Evolutionary conservation across 345 rosid species (phyloP), one percentile per base, ranked within the genome.

Genomic region (Populus alba): DNA sequence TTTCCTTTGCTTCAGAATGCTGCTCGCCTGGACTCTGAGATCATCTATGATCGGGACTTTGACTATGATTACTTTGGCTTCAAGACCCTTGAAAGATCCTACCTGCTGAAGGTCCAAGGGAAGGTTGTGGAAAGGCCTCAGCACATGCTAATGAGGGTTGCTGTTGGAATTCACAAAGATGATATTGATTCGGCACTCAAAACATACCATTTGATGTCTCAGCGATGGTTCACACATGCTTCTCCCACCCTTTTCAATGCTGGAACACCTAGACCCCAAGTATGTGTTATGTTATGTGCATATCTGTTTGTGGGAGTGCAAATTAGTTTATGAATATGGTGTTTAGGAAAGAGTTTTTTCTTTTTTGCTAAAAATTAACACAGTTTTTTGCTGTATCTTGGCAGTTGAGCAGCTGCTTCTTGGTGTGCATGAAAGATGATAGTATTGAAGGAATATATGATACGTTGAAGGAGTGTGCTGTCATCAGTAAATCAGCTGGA

Each of bases 171-270:
- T 62, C 97, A 91, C 81, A 92, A 88, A 73, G 89, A 88, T 78
- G 94, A 92, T 72, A 83, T 91, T 78, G 97, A 91, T 72, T 91
- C 96, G 69, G 91, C 69, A 5, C 83, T 94, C 81, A 84, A 80
- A 81, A 92, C 98, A 20, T 94, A 94, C 80, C 98, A 92, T 77
- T 82, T 91, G 87, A 94, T 94, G 97, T 92, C 97, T 74, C 98
- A 94, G 45, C 81, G 98, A 53, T 92, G 96, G 98, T 94, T 94
- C 83, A 94, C 97, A 77, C 98, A 92, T 89, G 98, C 98, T 61
- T 91, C 97, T 71, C 97, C 98, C 53, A 94, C 97, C 16, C 97
- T 94, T 75, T 94, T 92, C 80, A 94, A 94, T 79, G 93, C 93
- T 11, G 98, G 98, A 66, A 95, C 98, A 17, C 97, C 97, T 66